phyloP scores from a whole-genome alignment of 208 protist genomes.

The Acanthamoeba triangularis region DNA sequence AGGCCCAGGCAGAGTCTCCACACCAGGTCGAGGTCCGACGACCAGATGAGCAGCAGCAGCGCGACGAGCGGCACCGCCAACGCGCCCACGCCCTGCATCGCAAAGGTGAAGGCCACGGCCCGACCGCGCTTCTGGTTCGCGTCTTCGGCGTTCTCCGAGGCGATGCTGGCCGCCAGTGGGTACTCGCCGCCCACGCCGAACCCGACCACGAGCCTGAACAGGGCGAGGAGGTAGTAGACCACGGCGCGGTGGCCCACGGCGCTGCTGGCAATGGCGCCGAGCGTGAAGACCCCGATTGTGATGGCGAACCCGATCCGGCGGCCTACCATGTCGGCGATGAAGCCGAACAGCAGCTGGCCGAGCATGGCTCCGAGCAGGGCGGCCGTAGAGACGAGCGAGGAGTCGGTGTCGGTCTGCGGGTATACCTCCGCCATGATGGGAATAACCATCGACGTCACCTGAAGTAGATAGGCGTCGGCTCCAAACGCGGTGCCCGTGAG shows the following conservation, averaged over 20 bases:
- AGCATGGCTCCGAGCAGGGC: conserved; percentile 69
- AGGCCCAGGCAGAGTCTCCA: conserved; percentile 78
- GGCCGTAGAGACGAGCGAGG: conserved; percentile 15
- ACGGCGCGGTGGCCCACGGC: not conserved
- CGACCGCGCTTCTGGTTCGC: conserved; percentile 56
- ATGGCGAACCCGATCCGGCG: conserved; percentile 23
- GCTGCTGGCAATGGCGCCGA: conserved; percentile 55
- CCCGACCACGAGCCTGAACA: conserved; percentile 76
- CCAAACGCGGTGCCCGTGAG: conserved; percentile 31
- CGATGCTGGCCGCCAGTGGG: conserved; percentile 80
- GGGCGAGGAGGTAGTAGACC: conserved; percentile 22
- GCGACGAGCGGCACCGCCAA: conserved; percentile 35
- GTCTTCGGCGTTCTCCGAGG: conserved; percentile 70
- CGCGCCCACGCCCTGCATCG: conserved; percentile 80
- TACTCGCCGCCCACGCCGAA: conserved; percentile 84
- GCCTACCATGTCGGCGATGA: conserved; percentile 72
- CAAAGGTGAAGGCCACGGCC: conserved; percentile 73
- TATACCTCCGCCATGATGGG: conserved; percentile 42
- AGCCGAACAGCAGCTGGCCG: conserved; percentile 80
- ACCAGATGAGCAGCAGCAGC: conserved; percentile 21
- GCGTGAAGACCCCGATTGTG: conserved; percentile 58
- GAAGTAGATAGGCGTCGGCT: conserved; percentile 27
- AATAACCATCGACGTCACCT: conserved; percentile 46
- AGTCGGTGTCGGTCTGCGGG: conserved; percentile 28
- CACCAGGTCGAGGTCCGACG: conserved; percentile 61